These are phyloP conservation scores for Leccinellum luteum DNA, from an alignment of 768 basidiomycete species.

Conservation along the genomic window DNA sequence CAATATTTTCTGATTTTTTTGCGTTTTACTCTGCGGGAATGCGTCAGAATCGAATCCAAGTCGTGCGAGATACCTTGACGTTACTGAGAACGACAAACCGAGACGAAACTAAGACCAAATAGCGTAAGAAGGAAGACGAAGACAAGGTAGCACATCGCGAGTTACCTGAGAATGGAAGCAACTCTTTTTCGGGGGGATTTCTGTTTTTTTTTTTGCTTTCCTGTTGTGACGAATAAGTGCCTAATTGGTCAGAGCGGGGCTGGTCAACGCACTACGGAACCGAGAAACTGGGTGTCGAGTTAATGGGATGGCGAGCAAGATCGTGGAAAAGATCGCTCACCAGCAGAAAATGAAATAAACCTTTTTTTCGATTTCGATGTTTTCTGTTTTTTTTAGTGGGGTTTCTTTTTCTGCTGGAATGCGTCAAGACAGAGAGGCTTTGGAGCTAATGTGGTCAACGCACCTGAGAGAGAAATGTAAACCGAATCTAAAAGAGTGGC, in stretches of 20 bases:
- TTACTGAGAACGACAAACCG: neutral
- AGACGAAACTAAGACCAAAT: neutral
- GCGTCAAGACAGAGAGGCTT: neutral
- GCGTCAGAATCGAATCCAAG: neutral
- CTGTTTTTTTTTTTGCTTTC: too few relatives aligned
- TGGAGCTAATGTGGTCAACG: neutral
- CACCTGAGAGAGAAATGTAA: neutral
- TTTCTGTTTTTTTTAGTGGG: conserved; percentile 5
- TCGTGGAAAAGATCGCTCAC: neutral
- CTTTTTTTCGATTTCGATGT: neutral
- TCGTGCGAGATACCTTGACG: neutral
- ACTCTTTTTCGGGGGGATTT: too few relatives aligned
- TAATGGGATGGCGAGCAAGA: neutral
- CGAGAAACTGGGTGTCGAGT: neutral
- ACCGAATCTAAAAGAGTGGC: neutral
- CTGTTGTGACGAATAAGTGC: too few relatives aligned
- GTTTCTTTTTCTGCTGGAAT: neutral
- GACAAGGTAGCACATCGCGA: too few relatives aligned
- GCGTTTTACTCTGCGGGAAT: neutral
- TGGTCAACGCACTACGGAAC: neutral
- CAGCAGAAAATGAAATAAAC: neutral
- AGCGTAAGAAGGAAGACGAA: neutral
- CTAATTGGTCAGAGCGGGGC: neutral
- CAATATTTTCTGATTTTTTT: neutral
- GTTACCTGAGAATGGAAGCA: too few relatives aligned